Evolutionary conservation across 2,329 filamentous ascomycete species (phyloP), one percentile per base, ranked within the genome.

Genomic region (Didymella arachidicola): DNA sequence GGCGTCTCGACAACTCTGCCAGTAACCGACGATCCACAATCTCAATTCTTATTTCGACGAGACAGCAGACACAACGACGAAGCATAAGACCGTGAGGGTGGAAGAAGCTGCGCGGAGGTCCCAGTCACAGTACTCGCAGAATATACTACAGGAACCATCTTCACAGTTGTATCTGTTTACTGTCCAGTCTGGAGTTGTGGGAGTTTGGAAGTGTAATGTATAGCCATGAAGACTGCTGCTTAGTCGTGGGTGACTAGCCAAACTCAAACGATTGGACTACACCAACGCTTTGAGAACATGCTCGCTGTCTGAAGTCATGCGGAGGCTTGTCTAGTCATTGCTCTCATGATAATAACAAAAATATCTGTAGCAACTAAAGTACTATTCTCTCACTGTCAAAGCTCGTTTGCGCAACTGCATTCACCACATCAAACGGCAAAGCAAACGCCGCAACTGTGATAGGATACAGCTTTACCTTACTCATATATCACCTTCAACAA

Each of bases 131-230:
- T 26, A 43, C 41, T 14, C 4, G 16, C 18, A 5, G 10, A 34
- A 32, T 3, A 43, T 22, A 7, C 25, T 16, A 10, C 34, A 14
- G 16, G 22, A 39, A 29, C 25, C 48, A 57, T 57, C 14, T 27
- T 38, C 42, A 32, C 41, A 47, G 19, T 8, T 57, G 54, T 48
- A 57, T 57, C 36, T 52, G 48, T 45, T 43, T 14, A 18, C 5
- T 25, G 10, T 47, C 43, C 27, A 1, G 41, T 43, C 12, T 29
- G 42, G 30, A n/a, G 12, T 26, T 26, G 16, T 19, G 43, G 43
- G 7, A 4, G 4, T 18, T 39, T 29, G 19, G 8, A 11, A n/a
- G 47, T 27, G 27, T 47, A 52, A 36, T 47, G 48, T 36, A 52
- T 47, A 52, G 48, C 42, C 38, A 38, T 25, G 43, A 36, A 48